phyloP scores from a whole-genome alignment of 805 yeast genomes.

The Pichia gijzeniarum region DNA sequence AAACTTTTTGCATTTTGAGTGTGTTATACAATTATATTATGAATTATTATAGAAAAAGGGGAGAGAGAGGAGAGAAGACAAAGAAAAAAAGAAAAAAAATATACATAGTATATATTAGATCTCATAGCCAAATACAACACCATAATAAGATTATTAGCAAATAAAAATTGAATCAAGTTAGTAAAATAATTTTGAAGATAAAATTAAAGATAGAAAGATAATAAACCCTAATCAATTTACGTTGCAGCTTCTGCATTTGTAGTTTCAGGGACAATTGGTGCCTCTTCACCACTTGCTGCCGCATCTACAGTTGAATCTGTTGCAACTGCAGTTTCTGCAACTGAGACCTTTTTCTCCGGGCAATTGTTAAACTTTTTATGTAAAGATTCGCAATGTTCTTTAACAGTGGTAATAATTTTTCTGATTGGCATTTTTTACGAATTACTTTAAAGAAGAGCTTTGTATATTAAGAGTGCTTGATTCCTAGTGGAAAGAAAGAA shows the following conservation, averaged over 20 bases:
- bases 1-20: background rate
- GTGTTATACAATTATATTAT: background rate
- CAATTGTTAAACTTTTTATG: slow-evolving; percentile 24
- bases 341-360: slow-evolving; percentile 12
- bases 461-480: too few relatives aligned
- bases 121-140: too few relatives aligned
- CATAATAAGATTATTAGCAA: background rate
- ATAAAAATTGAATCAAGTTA: background rate
- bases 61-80: too few relatives aligned
- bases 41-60: too few relatives aligned
- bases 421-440: slow-evolving; percentile 29
- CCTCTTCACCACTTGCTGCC: slow-evolving; percentile 14
- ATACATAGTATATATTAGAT: too few relatives aligned
- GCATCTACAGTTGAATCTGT: slow-evolving; percentile 10
- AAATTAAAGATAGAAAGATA: too few relatives aligned
- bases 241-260: slow-evolving; percentile 14
- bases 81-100: too few relatives aligned
- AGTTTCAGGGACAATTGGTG: slow-evolving; percentile 16
- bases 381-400: slow-evolving; percentile 27
- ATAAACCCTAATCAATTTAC: too few relatives aligned
- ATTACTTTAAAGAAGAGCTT: background rate
- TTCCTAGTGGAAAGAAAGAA: background rate
- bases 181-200: too few relatives aligned
- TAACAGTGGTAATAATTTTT: slow-evolving; percentile 27
- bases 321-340: slow-evolving; percentile 17